Base-by-base conservation (phyloP, 148 eudicot species). In the Silene latifolia region DNA sequence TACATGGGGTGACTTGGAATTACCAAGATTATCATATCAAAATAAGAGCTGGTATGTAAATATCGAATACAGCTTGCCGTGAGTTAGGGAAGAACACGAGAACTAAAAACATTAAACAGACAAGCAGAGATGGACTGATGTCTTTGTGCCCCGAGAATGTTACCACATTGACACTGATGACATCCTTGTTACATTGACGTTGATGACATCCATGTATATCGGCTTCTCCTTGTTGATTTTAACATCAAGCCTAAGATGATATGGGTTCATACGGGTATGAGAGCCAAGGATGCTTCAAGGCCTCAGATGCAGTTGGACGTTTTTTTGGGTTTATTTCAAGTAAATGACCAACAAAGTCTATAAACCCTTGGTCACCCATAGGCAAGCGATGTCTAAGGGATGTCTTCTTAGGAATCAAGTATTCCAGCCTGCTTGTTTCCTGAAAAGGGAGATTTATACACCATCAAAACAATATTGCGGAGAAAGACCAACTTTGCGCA, bases 311-410 rank as follows among this genome's bases (percentile, higher is more conserved):
- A 69, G 97, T 89, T 69, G 99, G 98, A 53, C 99, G 92, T 83
- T 83, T 96, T 78, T 85, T 89, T 0, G 99, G 99, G 84, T 96
- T 90, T 67, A 88, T 71, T 85, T 96, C 97, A 53, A 96, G 94
- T 62, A 96, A 82, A 84, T 92, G 88, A 69, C 82, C 89, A 67
- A 90, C 94, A 25, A 96, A 96, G 81, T 96, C 99, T n/a, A 96
- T 89, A 84, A 96, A 96, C 42, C 99, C 99, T 83, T 92, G 99
- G 76, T 96, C 99, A 77, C 98, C 99, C 99, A 96, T 90, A 0
- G 99, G 99, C 79, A 96, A 80, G 3, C 99, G 88, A 80, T 92
- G 94, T 80, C 97, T 88, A 69, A 96, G 74, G 76, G 99, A 92
- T 63, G 98, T 84, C 93, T 96, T 96, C 75, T 96, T 96, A 15